Base-by-base conservation (phyloP, 73 alveolate genomes). In the Paramecium octaurelia region DNA sequence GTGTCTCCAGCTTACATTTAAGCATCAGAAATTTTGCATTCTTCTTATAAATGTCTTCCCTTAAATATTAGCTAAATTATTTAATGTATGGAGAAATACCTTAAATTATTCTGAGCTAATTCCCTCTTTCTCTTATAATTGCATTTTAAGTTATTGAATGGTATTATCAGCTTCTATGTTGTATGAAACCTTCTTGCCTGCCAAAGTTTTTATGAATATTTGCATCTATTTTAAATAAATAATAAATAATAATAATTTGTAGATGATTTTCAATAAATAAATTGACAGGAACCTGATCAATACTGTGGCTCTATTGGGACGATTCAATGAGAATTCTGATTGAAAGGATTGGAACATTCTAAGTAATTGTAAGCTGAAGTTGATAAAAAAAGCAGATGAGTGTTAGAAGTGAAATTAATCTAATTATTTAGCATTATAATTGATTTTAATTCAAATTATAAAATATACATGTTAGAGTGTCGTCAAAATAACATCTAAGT, bases 1-100 rank as follows among this genome's bases (percentile, higher is more conserved):
- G 91, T 80, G 21, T 80, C 91, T 40, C 91, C 91, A 80, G 91
- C 91, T 24, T 9, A 21, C 91, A 80, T 44, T 80, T 80, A 44
- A 44, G 73, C 91, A 43, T 80, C 91, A 42, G 76, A 40, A 6
- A 80, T 35, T 46, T 80, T 80, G 8, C 8, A 46, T 46, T 80
- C 91, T 80, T 80, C 91, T 44, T 80, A 44, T 10, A 80, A 35
- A 80, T 80, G 46, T 46, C 29, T 80, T 80, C 91, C 91, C 34
- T 48, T 40, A 42, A 80, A 80, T 5, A 80, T 80, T 1, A 80
- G 76, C 91, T 80, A 44, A 12, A 38, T 31, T 2, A 42, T 18
- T 16, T 1, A 16, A 54, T 40, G 20, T 9, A 46, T 23, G 24
- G 5, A 27, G 31, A 27, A 27, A 23, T 80, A 80, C 91, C 38